These are phyloP conservation scores for Magnolia sinica DNA, from an alignment of 164 flowering plant species.

Conservation along the genomic window DNA sequence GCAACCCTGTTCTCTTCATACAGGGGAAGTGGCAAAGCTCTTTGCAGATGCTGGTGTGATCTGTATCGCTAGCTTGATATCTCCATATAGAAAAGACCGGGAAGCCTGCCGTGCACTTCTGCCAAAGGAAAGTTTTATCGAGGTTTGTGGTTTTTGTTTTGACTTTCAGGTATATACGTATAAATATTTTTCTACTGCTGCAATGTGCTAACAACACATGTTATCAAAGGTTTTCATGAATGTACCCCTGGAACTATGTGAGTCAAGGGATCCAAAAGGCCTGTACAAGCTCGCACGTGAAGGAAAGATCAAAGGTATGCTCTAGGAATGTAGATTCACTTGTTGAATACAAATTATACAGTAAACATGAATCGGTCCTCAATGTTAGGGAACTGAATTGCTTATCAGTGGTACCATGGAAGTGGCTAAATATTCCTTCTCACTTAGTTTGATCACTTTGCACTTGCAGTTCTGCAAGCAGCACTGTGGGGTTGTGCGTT, in stretches of 20 bases:
- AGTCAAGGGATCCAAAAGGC: constrained; percentile 91
- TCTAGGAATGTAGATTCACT: not conserved
- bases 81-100: constrained; percentile 86
- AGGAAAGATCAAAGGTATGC: constrained; percentile 89
- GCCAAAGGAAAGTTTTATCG: constrained; percentile 78
- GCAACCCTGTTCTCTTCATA: constrained; percentile 5
- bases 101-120: constrained; percentile 79
- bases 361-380: not conserved
- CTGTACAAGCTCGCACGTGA: constrained; percentile 92
- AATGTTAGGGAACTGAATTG: not conserved
- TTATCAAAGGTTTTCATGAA: constrained; percentile 76
- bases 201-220: not conserved
- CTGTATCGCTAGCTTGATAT: constrained; percentile 92
- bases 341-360: not conserved
- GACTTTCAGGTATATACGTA: not conserved
- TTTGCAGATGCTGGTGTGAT: constrained; percentile 96
- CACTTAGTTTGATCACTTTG: not conserved
- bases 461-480: too few relatives aligned
- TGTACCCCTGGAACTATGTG: constrained; percentile 75
- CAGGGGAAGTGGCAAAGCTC: constrained; percentile 97
- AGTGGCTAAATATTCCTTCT: not conserved
- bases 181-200: not conserved
- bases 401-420: not conserved
- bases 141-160: constrained; percentile 41
- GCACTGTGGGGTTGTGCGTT: too few relatives aligned